Evolutionary conservation across 2,329 filamentous ascomycete genomes (phyloP).

Genomic region (Lasiodiplodia theobromae): DNA sequence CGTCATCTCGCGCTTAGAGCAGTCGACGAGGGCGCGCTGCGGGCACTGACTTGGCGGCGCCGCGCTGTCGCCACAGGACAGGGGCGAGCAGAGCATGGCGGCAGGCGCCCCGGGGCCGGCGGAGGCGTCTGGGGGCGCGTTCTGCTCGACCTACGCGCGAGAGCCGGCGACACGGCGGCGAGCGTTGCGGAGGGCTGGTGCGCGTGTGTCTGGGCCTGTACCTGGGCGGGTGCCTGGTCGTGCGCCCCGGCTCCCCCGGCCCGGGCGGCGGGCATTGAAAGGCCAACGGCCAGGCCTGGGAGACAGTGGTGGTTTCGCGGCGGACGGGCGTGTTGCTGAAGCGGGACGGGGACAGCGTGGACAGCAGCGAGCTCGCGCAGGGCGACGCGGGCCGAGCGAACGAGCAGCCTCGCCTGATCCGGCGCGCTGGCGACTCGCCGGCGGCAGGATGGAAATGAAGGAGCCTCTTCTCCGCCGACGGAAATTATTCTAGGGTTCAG

Average conservation of each 20-base stretch:
- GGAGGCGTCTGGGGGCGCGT: conserved; percentile 15
- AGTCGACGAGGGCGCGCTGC: conserved; percentile 22
- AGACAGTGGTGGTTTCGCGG: conserved; percentile 47
- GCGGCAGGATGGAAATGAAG: conserved; percentile 30
- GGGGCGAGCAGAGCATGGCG: conserved; percentile 28
- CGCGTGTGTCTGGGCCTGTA: not conserved
- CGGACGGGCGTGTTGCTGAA: conserved; percentile 29
- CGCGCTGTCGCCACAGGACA: conserved; percentile 6
- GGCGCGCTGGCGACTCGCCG: conserved; percentile 26
- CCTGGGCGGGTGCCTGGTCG: not conserved
- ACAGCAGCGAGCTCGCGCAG: conserved; percentile 9
- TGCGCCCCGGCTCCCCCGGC: conserved; percentile 5
- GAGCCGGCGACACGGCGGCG: conserved; percentile 1
- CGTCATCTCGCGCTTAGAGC: conserved; percentile 26
- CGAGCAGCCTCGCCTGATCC: conserved; percentile 26
- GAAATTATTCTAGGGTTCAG: conserved; percentile 30
- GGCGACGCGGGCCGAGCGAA: conserved; percentile 26
- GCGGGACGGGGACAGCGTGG: conserved; percentile 27
- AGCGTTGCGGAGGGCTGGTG: conserved; percentile 9
- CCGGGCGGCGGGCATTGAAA: conserved; percentile 11
- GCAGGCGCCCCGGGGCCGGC: conserved; percentile 1
- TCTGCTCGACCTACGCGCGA: conserved; percentile 21
- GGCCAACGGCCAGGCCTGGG: conserved; percentile 35
- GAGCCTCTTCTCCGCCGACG: conserved; percentile 31
- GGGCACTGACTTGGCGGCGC: conserved; percentile 20